Evolutionary conservation across 257 asterid genomes (phyloP).

Genomic region (Salvia splendens): DNA sequence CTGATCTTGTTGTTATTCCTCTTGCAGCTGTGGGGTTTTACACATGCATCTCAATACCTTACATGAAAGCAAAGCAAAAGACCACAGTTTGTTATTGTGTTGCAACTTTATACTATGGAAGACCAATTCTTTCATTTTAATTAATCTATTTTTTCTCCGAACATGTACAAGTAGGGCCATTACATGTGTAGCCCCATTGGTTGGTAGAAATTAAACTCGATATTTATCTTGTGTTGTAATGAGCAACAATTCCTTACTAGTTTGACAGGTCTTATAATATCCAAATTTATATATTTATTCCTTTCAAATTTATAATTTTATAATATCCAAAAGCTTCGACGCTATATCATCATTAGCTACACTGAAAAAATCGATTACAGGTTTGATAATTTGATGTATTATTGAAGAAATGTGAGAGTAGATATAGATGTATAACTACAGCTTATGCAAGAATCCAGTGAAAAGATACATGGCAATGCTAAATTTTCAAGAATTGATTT

Average conservation of each 20-base stretch:
- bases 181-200: slow-evolving; percentile 1
- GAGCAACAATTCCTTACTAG: neutral
- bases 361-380: neutral
- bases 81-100: neutral
- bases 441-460: neutral
- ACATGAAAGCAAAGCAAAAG: slow-evolving; percentile 33
- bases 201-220: slow-evolving; percentile 6
- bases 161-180: slow-evolving; percentile 19
- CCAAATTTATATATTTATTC: neutral
- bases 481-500: slow-evolving; percentile 42
- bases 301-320: neutral
- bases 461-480: neutral
- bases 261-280: neutral
- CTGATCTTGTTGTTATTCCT: slow-evolving; percentile 6
- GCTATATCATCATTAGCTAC: neutral
- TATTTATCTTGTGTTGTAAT: slow-evolving; percentile 11
- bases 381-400: neutral
- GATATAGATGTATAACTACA: neutral
- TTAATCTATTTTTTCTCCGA: slow-evolving; percentile 14
- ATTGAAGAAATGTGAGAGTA: neutral
- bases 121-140: slow-evolving; percentile 38
- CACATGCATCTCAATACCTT: slow-evolving; percentile 69
- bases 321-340: no score
- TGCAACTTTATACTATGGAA: slow-evolving; percentile 3
- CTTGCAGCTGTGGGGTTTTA: slow-evolving; percentile 93